Evolutionary conservation across 768 basidiomycete species (phyloP).

Genomic region (Obba rivulosa): DNA sequence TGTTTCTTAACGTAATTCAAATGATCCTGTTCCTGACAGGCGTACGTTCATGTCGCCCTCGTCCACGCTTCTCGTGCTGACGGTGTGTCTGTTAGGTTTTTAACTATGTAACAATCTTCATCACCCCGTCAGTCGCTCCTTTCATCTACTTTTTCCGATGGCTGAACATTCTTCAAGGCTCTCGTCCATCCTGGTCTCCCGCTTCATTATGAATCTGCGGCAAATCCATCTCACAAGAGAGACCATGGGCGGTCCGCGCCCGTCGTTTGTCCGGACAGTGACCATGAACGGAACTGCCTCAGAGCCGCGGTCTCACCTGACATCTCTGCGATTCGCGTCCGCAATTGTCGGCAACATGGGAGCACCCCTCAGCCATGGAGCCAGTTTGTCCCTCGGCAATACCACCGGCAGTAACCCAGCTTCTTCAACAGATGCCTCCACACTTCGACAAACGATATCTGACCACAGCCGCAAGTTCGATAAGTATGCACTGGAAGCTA

Average conservation of each 20-base stretch:
- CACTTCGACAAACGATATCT: too few relatives aligned
- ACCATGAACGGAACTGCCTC: too few relatives aligned
- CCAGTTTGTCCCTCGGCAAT: too few relatives aligned
- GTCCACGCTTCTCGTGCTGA: background rate
- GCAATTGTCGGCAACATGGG: background rate
- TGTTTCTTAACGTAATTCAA: background rate
- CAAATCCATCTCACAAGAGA: background rate
- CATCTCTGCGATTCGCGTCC: background rate
- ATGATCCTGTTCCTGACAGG: background rate
- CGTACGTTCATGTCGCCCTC: background rate
- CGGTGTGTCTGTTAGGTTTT: too few relatives aligned
- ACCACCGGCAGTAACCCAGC: too few relatives aligned
- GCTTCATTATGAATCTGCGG: slow-evolving; percentile 10
- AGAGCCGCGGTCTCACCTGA: background rate
- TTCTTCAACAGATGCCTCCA: too few relatives aligned
- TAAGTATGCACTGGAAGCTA: too few relatives aligned
- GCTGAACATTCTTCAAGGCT: background rate
- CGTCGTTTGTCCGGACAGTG: too few relatives aligned
- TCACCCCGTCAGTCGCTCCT: background rate
- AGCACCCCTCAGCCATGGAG: background rate
- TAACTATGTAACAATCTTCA: background rate
- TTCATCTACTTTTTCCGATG: background rate
- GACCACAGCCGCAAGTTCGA: too few relatives aligned
- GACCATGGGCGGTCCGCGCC: too few relatives aligned
- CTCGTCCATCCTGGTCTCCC: slow-evolving; percentile 6